Percentiles rank a stretch among this genome's conserved stretches.
Conservation (phyloP, 1,284 basidiomycete species). For the Bjerkandera adusta region DNA sequence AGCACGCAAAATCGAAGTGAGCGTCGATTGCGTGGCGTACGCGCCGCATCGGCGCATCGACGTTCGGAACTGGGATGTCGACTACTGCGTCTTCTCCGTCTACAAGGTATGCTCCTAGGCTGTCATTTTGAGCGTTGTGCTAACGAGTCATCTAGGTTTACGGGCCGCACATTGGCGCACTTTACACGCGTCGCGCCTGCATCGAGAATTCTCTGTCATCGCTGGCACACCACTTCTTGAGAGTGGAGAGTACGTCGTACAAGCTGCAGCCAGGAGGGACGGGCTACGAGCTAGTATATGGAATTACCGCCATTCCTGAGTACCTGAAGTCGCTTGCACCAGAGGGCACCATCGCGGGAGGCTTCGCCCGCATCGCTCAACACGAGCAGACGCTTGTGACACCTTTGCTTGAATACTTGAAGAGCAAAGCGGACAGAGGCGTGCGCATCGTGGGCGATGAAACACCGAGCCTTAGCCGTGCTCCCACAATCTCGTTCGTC, state of each 20-base stretch:
- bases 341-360: slow-evolving; percentile 40
- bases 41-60: slow-evolving; percentile 72
- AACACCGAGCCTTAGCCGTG: slow-evolving; percentile 39
- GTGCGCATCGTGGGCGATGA: slow-evolving; percentile 68
- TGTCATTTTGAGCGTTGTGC: not conserved
- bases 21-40: slow-evolving; percentile 77
- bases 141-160: slow-evolving; percentile 54
- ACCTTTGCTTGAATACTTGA: slow-evolving; percentile 41
- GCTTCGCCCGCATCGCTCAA: slow-evolving; percentile 43
- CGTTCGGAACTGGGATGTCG: slow-evolving; percentile 73
- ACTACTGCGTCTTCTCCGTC: slow-evolving; percentile 69
- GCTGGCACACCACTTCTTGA: slow-evolving; percentile 73
- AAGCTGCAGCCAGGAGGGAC: slow-evolving; percentile 73
- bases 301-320: slow-evolving; percentile 54
- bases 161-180: slow-evolving; percentile 66
- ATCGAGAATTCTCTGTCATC: slow-evolving; percentile 50
- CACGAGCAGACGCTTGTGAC: slow-evolving; percentile 46
- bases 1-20: slow-evolving; percentile 61
- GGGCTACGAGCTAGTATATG: slow-evolving; percentile 71
- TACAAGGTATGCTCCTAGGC: slow-evolving; percentile 54
- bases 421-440: slow-evolving; percentile 45
- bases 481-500: slow-evolving; percentile 74
- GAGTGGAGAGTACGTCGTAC: slow-evolving; percentile 45
- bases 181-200: slow-evolving; percentile 54
- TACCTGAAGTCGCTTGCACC: slow-evolving; percentile 65